Percentiles rank a stretch among this genome's conserved stretches.
phyloP scores from a whole-genome alignment of 1,284 basidiomycete species.

The Phlebopus sp. region DNA sequence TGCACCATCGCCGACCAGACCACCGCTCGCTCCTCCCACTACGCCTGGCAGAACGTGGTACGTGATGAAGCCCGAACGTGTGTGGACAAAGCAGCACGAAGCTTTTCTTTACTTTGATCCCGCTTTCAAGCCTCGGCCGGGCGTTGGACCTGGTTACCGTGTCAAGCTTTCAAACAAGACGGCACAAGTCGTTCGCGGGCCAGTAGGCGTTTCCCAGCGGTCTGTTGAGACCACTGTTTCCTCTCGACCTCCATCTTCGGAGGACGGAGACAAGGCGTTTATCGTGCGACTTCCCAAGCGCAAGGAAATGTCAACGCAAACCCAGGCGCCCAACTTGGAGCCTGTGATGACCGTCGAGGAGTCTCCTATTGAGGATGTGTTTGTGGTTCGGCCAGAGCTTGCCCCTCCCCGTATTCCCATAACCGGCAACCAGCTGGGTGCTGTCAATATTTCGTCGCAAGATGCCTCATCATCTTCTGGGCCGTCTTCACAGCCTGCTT shows the following conservation, averaged over 20 bases:
- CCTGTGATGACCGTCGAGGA: conserved; percentile 36
- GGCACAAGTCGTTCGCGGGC: conserved; percentile 29
- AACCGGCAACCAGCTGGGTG: conserved; percentile 29
- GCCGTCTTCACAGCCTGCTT: conserved; percentile 11
- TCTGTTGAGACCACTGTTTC: conserved; percentile 11
- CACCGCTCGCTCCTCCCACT: conserved; percentile 19
- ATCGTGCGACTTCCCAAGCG: conserved; percentile 53
- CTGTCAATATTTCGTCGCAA: conserved; percentile 2
- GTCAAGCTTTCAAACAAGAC: conserved; percentile 56
- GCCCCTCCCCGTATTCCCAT: conserved; percentile 30
- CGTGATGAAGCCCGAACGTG: conserved; percentile 68
- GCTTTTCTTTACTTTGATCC: conserved; percentile 64
- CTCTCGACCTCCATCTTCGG: conserved; percentile 28
- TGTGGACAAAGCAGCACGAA: conserved; percentile 79
- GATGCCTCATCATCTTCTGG: conserved; percentile 4
- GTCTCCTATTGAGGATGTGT: conserved; percentile 49
- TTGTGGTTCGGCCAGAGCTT: conserved; percentile 51
- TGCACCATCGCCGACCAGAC: conserved; percentile 24
- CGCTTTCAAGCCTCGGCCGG: conserved; percentile 52
- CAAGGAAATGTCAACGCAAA: conserved; percentile 30
- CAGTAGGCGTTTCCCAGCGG: conserved; percentile 12
- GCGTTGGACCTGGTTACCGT: conserved; percentile 51
- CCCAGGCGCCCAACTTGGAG: conserved; percentile 23
- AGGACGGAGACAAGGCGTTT: conserved; percentile 45
- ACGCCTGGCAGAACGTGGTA: conserved; percentile 59